Percentiles rank a stretch among this genome's conserved stretches.
These are phyloP conservation scores for Monosporascus sp. DNA, from an alignment of 2,329 filamentous ascomycete species.

Conservation along the genomic window DNA sequence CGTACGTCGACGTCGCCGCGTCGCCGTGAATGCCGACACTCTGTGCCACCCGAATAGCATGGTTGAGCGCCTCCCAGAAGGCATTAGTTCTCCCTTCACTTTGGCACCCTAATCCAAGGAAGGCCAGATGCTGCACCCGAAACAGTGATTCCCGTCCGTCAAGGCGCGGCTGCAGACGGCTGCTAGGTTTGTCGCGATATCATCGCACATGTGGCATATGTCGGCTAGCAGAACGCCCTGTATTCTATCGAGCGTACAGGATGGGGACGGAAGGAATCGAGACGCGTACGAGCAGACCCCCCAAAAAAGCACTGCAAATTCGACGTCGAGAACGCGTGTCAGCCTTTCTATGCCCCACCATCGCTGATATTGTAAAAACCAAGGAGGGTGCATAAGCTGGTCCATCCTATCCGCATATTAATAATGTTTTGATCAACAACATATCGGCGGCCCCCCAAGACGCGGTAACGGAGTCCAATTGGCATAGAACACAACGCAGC, in stretches of 20 bases:
- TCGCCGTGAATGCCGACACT: slow-evolving; percentile 4
- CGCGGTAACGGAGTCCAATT: no score
- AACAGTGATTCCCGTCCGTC: slow-evolving; percentile 5
- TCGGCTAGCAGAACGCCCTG: slow-evolving; percentile 6
- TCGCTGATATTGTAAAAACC: slow-evolving; percentile 9
- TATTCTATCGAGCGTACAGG: slow-evolving; percentile 5
- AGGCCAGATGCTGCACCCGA: slow-evolving; percentile 9
- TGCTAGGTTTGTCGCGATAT: slow-evolving; percentile 1
- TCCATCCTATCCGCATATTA: slow-evolving; percentile 3
- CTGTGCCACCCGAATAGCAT: slow-evolving; percentile 5
- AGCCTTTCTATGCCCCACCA: slow-evolving; percentile 4
- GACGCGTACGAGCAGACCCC: slow-evolving; percentile 10
- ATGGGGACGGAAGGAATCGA: slow-evolving; percentile 10
- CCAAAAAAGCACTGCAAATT: slow-evolving; percentile 10
- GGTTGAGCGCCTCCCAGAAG: slow-evolving; percentile 6
- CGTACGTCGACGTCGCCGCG: neutral
- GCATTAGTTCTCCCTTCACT: slow-evolving; percentile 2
- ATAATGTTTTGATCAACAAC: neutral
- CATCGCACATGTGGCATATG: slow-evolving; percentile 4
- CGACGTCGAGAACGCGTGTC: slow-evolving; percentile 3
- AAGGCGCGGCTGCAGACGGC: neutral
- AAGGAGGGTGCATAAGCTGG: slow-evolving; percentile 6
- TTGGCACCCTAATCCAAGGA: slow-evolving; percentile 3
- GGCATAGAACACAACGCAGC: no score
- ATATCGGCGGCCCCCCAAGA: no score